Conservation (phyloP, 495 filamentous ascomycete species). For the Trichocladium antarcticum region DNA sequence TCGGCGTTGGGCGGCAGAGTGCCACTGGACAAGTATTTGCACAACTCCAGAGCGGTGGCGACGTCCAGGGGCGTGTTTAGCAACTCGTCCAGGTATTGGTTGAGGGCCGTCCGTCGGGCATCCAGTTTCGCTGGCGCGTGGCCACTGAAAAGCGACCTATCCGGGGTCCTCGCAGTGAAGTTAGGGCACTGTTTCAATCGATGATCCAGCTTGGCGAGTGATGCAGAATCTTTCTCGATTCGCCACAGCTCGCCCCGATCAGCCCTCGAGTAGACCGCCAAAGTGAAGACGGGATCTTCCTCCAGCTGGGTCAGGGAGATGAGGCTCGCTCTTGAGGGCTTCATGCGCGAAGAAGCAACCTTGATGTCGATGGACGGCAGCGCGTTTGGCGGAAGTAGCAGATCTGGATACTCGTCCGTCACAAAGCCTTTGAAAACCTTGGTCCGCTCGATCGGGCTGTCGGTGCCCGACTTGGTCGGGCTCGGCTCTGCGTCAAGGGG, state of each 20-base stretch:
- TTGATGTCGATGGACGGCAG: conserved; percentile 72
- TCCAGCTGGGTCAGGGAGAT: conserved; percentile 58
- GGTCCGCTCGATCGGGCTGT: conserved; percentile 27
- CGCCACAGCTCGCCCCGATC: conserved; percentile 80
- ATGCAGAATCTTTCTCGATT: conserved; percentile 78
- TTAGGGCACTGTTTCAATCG: conserved; percentile 57
- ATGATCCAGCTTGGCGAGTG: conserved; percentile 71
- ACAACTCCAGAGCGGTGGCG: conserved; percentile 65
- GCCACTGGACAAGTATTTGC: conserved; percentile 78
- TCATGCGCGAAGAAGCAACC: conserved; percentile 82
- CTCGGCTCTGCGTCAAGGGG: conserved; percentile 26
- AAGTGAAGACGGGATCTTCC: conserved; percentile 87
- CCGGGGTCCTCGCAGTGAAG: conserved; percentile 65
- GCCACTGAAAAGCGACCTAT: conserved; percentile 75
- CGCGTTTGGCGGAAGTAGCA: conserved; percentile 82
- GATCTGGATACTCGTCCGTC: conserved; percentile 71
- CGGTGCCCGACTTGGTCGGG: conserved; percentile 24
- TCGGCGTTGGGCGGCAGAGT: conserved; percentile 67
- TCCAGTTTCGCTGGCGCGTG: conserved; percentile 93
- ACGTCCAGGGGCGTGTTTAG: conserved; percentile 74
- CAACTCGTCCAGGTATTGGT: conserved; percentile 73
- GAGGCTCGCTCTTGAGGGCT: conserved; percentile 76
- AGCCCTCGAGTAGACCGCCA: conserved; percentile 70
- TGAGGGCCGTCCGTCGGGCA: conserved; percentile 67
- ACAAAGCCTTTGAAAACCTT: conserved; percentile 51